Evolutionary conservation across 129 eudicot species (phyloP), one percentile per base, ranked within the genome.

Genomic region (Dittrichia graveolens): DNA sequence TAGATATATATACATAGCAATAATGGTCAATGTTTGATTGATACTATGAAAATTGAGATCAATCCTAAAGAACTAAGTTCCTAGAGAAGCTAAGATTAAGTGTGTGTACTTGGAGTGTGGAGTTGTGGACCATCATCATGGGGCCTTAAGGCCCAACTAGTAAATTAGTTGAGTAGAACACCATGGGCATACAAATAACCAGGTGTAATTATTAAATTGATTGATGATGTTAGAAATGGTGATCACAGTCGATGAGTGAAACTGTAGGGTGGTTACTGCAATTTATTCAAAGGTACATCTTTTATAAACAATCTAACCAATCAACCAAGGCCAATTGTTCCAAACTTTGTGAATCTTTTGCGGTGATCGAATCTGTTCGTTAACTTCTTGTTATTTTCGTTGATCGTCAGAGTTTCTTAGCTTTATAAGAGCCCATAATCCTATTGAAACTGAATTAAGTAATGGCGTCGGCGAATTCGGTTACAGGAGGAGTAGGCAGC

Each of bases 301-400:
- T 11, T 40, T 7, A 44, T n/a, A 42, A 71, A 71, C 67, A 34
- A 59, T 16, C 14, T 37, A 37, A 55, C 74, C 81, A 77, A 77
- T 59, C 76, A 69, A 39, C 24, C 39, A 61, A 15, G 5, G 45
- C 71, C 81, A 69, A 61, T 69, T 69, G 76, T 69, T 70, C 81
- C 56, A 77, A 69, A 50, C 31, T 60, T 35, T 77, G 15, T 38
- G 58, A 77, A 31, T 68, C 48, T 47, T 49, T 45, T 39, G 64
- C 48, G 9, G 54, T 41, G 55, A 77, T 61, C 76, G 8, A 42
- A 48, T 40, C 52, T 34, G 45, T 68, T 68, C 39, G 4, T 41
- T 19, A 63, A 7, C 72, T 18, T 74, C 45, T 38, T 61, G 19
- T 73, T 45, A 7, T 46, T 68, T 3, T 0, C 37, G 48, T 66